Evolutionary conservation across 331 rosid species (phyloP).

Genomic region (Rhamnella rubrinervis): DNA sequence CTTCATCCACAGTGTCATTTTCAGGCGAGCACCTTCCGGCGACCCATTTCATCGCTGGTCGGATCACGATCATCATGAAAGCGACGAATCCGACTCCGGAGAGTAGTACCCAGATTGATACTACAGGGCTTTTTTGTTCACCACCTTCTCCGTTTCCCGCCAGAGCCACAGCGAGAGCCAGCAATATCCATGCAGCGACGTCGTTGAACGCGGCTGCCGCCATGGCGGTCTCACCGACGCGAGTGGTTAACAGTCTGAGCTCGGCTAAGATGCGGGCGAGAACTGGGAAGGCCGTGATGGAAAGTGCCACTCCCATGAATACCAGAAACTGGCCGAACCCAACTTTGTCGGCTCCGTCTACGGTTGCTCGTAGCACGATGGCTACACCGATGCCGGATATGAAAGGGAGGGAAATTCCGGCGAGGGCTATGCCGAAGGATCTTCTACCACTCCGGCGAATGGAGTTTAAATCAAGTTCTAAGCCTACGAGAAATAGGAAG

Average conservation of each 20-base stretch:
- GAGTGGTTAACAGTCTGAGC: slow-evolving; percentile 77
- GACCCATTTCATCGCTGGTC: slow-evolving; percentile 65
- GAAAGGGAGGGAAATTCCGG: slow-evolving; percentile 72
- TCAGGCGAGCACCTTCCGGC: slow-evolving; percentile 38
- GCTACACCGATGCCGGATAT: slow-evolving; percentile 71
- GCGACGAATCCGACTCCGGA: slow-evolving; percentile 54
- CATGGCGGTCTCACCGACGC: slow-evolving; percentile 80
- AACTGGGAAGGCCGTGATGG: slow-evolving; percentile 89
- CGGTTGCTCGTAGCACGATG: slow-evolving; percentile 51
- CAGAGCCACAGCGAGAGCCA: slow-evolving; percentile 69
- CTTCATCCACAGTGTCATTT: slow-evolving; percentile 44
- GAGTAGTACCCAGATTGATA: slow-evolving; percentile 67
- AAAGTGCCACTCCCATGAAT: slow-evolving; percentile 86
- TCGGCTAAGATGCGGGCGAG: slow-evolving; percentile 86
- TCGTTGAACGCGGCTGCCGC: slow-evolving; percentile 89
- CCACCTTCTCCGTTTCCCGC: slow-evolving; percentile 42
- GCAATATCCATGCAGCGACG: slow-evolving; percentile 78
- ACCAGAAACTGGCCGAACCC: slow-evolving; percentile 62
- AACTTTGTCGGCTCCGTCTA: slow-evolving; percentile 56
- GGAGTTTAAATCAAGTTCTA: slow-evolving; percentile 67
- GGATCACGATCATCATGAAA: slow-evolving; percentile 51
- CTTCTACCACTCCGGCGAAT: slow-evolving; percentile 60
- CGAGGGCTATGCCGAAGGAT: slow-evolving; percentile 65
- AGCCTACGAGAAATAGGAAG: slow-evolving; percentile 71
- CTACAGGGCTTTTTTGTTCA: slow-evolving; percentile 46